Evolutionary conservation across 805 yeast genomes (phyloP).

Genomic region (Alloascoidea hylecoeti): DNA sequence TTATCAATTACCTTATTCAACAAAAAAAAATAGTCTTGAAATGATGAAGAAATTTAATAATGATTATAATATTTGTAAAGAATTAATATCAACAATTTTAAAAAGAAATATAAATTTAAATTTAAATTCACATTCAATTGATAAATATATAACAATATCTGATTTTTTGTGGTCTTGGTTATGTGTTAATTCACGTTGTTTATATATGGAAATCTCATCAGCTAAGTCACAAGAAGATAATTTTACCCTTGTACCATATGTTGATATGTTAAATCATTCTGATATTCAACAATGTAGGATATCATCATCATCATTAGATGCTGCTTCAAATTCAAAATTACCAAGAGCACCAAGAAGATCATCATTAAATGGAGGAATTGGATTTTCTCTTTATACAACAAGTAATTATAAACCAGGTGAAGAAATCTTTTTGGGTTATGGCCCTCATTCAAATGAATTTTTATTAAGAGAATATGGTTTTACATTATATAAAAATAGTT

Average conservation of each 20-base stretch:
- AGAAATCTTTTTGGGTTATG: slow-evolving; percentile 67
- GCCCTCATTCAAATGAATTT: slow-evolving; percentile 79
- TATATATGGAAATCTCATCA: slow-evolving; percentile 57
- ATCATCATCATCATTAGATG: slow-evolving; percentile 5
- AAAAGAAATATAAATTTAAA: slow-evolving; percentile 2
- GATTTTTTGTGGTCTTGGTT: slow-evolving; percentile 63
- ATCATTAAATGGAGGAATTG: slow-evolving; percentile 35
- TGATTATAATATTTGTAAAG: slow-evolving; percentile 28
- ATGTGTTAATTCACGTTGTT: slow-evolving; percentile 83
- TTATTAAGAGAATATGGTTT: slow-evolving; percentile 84
- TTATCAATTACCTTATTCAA: slow-evolving; percentile 28
- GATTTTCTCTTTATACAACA: slow-evolving; percentile 37
- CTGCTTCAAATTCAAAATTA: slow-evolving; percentile 5
- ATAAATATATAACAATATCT: slow-evolving; percentile 9
- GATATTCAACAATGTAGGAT: slow-evolving; percentile 7
- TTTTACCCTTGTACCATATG: slow-evolving; percentile 84
- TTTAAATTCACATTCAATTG: slow-evolving; percentile 2
- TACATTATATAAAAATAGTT: slow-evolving; percentile 35
- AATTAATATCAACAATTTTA: slow-evolving; percentile 11
- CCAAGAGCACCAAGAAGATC: slow-evolving; percentile 19
- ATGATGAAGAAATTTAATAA: slow-evolving; percentile 26
- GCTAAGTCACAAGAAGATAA: slow-evolving; percentile 40
- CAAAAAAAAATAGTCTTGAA: slow-evolving; percentile 22
- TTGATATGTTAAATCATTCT: slow-evolving; percentile 76
- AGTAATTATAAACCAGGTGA: slow-evolving; percentile 23